Conservation (phyloP, 2,329 filamentous ascomycete genomes). For the Chrysoporthe puriensis region DNA sequence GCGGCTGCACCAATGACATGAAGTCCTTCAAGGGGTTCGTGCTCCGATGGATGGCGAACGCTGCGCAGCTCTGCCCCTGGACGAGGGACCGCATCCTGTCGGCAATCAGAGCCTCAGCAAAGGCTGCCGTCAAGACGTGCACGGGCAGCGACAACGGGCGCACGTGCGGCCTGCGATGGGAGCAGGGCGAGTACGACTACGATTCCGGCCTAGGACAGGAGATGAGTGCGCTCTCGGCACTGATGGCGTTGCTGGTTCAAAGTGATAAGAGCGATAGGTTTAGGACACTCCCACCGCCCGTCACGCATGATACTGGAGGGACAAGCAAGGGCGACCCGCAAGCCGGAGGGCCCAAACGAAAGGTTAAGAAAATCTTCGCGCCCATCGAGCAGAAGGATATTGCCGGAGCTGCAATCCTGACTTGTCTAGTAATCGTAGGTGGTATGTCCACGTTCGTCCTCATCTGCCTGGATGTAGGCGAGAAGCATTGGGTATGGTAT, state of each 20-base stretch:
- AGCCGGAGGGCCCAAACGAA: not conserved
- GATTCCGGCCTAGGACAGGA: slow-evolving; percentile 61
- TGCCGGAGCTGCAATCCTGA: not conserved
- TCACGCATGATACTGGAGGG: slow-evolving; percentile 11
- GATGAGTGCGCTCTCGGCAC: slow-evolving; percentile 60
- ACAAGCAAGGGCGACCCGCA: slow-evolving; percentile 8
- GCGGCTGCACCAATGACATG: slow-evolving; percentile 72
- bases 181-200: slow-evolving; percentile 49
- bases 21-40: slow-evolving; percentile 73
- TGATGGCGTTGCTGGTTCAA: slow-evolving; percentile 53
- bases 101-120: slow-evolving; percentile 59
- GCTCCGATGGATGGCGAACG: slow-evolving; percentile 65
- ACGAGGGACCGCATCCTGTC: slow-evolving; percentile 59
- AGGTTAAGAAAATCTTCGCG: not conserved
- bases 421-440: not conserved
- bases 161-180: slow-evolving; percentile 16
- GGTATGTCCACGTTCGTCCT: not conserved
- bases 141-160: slow-evolving; percentile 52
- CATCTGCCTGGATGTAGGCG: not conserved
- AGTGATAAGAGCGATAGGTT: slow-evolving; percentile 39
- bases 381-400: not conserved
- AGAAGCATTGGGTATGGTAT: not conserved
- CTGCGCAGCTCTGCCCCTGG: slow-evolving; percentile 65
- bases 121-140: slow-evolving; percentile 65
- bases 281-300: not conserved